Evolutionary conservation across 148 eudicot species (phyloP).

Genomic region (Vaccinium vitisidaea): DNA sequence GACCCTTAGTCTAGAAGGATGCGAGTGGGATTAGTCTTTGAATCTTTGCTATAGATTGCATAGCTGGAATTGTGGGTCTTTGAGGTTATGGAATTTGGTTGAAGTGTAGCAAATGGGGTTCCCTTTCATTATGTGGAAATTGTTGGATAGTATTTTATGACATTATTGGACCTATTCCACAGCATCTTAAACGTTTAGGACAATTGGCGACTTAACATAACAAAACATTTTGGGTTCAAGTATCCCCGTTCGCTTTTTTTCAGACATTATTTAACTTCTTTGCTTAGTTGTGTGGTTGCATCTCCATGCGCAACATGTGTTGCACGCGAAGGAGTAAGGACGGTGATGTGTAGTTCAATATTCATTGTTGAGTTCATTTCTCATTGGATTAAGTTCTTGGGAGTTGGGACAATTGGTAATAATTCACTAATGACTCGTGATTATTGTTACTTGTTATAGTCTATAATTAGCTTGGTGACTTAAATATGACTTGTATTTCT

Average conservation of each 20-base stretch:
- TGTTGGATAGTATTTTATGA: neutral
- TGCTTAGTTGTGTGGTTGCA: neutral
- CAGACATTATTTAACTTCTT: neutral
- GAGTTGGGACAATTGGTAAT: neutral
- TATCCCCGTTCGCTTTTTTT: neutral
- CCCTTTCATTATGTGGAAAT: neutral
- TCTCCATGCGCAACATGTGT: neutral
- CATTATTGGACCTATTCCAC: neutral
- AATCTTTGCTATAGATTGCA: neutral
- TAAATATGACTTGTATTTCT: neutral
- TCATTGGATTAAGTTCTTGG: neutral
- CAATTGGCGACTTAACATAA: neutral
- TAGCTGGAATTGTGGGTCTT: neutral
- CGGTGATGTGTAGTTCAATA: neutral
- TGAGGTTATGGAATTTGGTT: neutral
- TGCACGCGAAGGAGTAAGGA: neutral
- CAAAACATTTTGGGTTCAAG: neutral
- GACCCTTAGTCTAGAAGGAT: neutral
- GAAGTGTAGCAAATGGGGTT: slow-evolving; percentile 1
- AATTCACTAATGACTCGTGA: neutral
- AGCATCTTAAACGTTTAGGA: neutral
- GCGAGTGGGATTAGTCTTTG: neutral
- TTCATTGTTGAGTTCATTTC: neutral
- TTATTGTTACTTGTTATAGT: neutral
- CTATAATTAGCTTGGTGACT: neutral